These are phyloP conservation scores for Alisma plantagoaquatica DNA, from an alignment of 106 monocot species.

Conservation along the genomic window DNA sequence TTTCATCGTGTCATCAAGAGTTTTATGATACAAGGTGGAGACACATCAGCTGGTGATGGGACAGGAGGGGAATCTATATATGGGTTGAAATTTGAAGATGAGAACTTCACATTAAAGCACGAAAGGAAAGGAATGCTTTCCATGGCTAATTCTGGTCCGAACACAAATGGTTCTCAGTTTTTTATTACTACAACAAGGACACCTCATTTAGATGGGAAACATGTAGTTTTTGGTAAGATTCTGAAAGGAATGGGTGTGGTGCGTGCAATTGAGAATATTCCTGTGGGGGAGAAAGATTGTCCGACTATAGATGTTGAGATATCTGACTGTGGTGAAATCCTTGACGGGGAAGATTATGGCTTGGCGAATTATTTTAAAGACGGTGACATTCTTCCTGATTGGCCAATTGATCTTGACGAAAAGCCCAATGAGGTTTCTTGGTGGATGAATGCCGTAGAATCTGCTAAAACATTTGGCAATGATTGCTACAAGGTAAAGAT, in stretches of 20 bases:
- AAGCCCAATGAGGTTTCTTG: slow-evolving; percentile 29
- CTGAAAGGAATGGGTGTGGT: slow-evolving; percentile 92
- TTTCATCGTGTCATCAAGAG: slow-evolving; percentile 84
- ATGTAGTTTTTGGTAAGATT: slow-evolving; percentile 84
- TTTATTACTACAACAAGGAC: slow-evolving; percentile 83
- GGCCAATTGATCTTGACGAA: slow-evolving; percentile 46
- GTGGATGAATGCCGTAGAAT: slow-evolving; percentile 42
- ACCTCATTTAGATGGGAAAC: slow-evolving; percentile 81
- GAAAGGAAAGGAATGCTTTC: slow-evolving; percentile 90
- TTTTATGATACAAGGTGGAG: slow-evolving; percentile 91
- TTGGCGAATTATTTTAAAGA: slow-evolving; percentile 71
- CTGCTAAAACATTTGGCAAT: slow-evolving; percentile 34
- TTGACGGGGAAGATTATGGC: slow-evolving; percentile 58
- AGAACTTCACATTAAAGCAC: slow-evolving; percentile 76
- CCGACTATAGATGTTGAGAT: slow-evolving; percentile 56
- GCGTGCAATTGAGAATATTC: slow-evolving; percentile 57
- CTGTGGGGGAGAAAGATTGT: slow-evolving; percentile 45
- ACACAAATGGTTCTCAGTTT: slow-evolving; percentile 88
- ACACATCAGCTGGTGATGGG: slow-evolving; percentile 81
- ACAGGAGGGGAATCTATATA: slow-evolving; percentile 93
- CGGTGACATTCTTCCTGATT: slow-evolving; percentile 74
- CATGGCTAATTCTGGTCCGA: slow-evolving; percentile 81
- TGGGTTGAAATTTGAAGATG: slow-evolving; percentile 77
- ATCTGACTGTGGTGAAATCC: slow-evolving; percentile 66
- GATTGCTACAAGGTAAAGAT: slow-evolving; percentile 26